Evolutionary conservation across 1,284 basidiomycete genomes (phyloP).

Genomic region (Tilletiopsis washingtonensis): DNA sequence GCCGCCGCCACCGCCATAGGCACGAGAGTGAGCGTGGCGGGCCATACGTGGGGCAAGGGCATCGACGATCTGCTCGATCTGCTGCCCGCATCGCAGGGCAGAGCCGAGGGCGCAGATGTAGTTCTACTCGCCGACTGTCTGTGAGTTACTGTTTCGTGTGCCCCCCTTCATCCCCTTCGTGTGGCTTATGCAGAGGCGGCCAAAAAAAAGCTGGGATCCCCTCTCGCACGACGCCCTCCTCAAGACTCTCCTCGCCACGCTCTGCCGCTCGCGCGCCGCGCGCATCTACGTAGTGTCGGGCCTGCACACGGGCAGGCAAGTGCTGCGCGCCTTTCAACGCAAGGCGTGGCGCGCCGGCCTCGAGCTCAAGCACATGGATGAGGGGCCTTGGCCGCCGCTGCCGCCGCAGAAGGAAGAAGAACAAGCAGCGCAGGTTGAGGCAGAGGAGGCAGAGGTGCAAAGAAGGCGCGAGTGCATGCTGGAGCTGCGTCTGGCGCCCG

Average conservation of each 20-base stretch:
- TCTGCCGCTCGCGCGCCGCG: conserved; percentile 11
- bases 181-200: not conserved
- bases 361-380: conserved; percentile 20
- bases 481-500: not conserved
- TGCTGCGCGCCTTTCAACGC: conserved; percentile 31
- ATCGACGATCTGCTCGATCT: conserved; percentile 35
- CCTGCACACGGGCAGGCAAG: conserved; percentile 39
- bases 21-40: conserved; percentile 15
- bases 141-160: no score
- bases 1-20: not conserved
- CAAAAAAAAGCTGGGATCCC: conserved; percentile 33
- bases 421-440: no score
- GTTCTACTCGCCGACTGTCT: conserved; percentile 44
- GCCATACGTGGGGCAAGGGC: conserved; percentile 37
- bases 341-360: conserved; percentile 22
- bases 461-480: no score
- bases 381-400: no score
- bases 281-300: conserved; percentile 39
- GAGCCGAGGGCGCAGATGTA: conserved; percentile 11
- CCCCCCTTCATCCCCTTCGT: no score
- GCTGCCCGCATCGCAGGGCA: conserved; percentile 12
- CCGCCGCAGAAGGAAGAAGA: no score
- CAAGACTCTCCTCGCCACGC: conserved; percentile 19
- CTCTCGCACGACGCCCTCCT: conserved; percentile 37
- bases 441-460: no score